These are phyloP conservation scores for Diplosphaera chodatii DNA, from an alignment of 139 green algal species.

Conservation along the genomic window DNA sequence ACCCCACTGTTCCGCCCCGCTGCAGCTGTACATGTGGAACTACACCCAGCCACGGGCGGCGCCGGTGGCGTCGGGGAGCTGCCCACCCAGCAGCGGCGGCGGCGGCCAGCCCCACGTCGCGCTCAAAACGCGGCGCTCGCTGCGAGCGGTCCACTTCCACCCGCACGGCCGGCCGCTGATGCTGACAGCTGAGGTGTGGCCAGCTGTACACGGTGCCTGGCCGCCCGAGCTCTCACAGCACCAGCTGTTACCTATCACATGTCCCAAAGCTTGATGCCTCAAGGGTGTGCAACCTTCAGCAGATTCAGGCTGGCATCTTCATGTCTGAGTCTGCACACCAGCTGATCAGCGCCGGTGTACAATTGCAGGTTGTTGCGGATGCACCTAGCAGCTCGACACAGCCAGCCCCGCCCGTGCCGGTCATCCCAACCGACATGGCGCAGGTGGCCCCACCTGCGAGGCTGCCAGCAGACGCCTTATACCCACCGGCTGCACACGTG, in stretches of 20 bases:
- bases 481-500: neutral
- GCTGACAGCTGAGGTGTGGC: conserved; percentile 84
- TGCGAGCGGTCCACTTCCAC: conserved; percentile 89
- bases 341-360: too few species aligned
- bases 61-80: neutral
- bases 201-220: too few species aligned
- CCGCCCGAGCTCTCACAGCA: too few species aligned
- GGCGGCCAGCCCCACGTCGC: conserved; percentile 18
- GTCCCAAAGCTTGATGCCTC: too few species aligned
- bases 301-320: too few species aligned
- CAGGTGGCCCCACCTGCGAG: too few species aligned
- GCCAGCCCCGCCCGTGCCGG: too few species aligned
- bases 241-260: too few species aligned
- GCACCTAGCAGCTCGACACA: neutral
- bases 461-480: neutral
- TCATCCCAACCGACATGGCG: neutral
- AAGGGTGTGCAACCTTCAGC: too few species aligned
- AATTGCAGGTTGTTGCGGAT: neutral
- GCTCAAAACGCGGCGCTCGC: conserved; percentile 68
- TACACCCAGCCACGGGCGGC: conserved; percentile 27
- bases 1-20: neutral
- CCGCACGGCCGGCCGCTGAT: conserved; percentile 66
- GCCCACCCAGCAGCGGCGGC: neutral
- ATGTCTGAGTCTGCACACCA: too few species aligned
- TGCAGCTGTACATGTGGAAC: conserved; percentile 61